Percentiles rank a stretch among this genome's conserved stretches.
These are phyloP conservation scores for Dipteronia dyeriana DNA, from an alignment of 345 rosid species.

Conservation along the genomic window DNA sequence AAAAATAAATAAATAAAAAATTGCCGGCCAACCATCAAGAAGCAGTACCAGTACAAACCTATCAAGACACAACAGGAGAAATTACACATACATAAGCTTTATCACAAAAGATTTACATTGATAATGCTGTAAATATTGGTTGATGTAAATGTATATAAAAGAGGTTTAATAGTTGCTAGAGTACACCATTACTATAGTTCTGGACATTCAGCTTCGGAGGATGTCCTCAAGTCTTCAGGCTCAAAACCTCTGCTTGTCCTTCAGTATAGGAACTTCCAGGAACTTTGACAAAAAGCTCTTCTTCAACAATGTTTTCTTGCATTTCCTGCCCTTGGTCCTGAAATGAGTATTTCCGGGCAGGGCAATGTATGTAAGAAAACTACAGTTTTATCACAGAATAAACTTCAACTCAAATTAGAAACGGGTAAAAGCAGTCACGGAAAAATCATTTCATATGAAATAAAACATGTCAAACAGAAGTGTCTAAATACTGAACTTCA, in stretches of 20 bases:
- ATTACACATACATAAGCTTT: neutral
- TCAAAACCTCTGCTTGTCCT: slow-evolving; percentile 18
- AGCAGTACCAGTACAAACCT: neutral
- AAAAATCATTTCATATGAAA: neutral
- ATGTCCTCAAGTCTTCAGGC: neutral
- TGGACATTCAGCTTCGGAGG: neutral
- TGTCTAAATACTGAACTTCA: neutral
- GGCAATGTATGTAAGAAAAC: neutral
- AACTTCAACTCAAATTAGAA: neutral
- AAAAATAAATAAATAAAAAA: neutral
- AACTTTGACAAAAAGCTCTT: slow-evolving; percentile 72
- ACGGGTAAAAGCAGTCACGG: neutral
- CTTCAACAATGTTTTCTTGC: slow-evolving; percentile 38
- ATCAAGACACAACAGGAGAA: neutral
- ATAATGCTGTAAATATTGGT: neutral
- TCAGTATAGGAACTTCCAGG: slow-evolving; percentile 86
- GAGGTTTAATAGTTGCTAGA: neutral
- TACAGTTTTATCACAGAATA: neutral
- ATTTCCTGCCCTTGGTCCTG: slow-evolving; percentile 43
- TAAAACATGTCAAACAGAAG: neutral
- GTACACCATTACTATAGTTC: neutral
- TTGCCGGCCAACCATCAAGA: neutral
- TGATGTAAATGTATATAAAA: neutral
- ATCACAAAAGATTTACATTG: neutral
- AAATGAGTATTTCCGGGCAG: slow-evolving; percentile 2